phyloP scores from a whole-genome alignment of 2,329 filamentous ascomycete genomes.

The Aspergillus sp. region DNA sequence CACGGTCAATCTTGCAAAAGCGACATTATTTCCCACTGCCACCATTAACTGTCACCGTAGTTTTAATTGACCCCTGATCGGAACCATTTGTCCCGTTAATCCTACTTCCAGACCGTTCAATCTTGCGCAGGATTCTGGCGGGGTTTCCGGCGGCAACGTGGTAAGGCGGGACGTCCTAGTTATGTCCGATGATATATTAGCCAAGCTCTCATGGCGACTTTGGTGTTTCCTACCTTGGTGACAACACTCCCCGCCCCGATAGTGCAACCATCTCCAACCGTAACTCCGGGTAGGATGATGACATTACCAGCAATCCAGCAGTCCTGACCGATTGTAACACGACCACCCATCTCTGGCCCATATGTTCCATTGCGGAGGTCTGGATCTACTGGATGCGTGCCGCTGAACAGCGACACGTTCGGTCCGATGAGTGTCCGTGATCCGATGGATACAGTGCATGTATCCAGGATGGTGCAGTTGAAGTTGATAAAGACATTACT shows the following conservation, averaged over 20 bases:
- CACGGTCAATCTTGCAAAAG: too few relatives aligned
- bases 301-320: slow-evolving; percentile 53
- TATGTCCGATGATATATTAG: neutral
- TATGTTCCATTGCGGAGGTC: slow-evolving; percentile 67
- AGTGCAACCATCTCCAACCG: slow-evolving; percentile 43
- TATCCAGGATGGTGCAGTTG: slow-evolving; percentile 73
- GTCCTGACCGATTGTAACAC: slow-evolving; percentile 49
- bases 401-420: slow-evolving; percentile 71
- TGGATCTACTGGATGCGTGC: slow-evolving; percentile 73
- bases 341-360: slow-evolving; percentile 55
- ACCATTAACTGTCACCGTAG: too few relatives aligned
- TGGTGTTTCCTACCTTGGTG: slow-evolving; percentile 23
- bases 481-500: slow-evolving; percentile 71
- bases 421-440: slow-evolving; percentile 73
- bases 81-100: too few relatives aligned
- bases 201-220: neutral
- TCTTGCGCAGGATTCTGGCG: slow-evolving; percentile 23
- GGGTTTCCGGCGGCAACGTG: slow-evolving; percentile 32
- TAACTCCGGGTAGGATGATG: slow-evolving; percentile 44
- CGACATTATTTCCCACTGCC: too few relatives aligned
- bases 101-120: neutral
- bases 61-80: too few relatives aligned
- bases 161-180: slow-evolving; percentile 30
- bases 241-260: slow-evolving; percentile 43
- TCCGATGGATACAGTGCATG: slow-evolving; percentile 61